A percentile compares a stretch with the other conserved stretches of the same genome.
phyloP scores from a whole-genome alignment of 371 early-diverging fungal genomes.

The Lichtheimia ramosa region DNA sequence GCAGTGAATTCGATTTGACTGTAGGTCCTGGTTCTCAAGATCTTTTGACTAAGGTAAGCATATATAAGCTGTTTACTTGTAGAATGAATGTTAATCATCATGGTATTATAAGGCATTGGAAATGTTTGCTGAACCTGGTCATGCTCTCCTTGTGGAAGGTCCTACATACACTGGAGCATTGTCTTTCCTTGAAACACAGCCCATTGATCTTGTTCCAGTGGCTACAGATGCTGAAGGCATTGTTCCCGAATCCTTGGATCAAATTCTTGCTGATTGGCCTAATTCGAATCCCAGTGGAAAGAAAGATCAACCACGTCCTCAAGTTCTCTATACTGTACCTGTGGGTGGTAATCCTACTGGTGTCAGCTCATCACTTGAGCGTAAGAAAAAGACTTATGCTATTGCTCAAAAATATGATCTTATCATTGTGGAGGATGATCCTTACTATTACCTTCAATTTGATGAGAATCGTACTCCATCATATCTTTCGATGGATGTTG shows the following conservation, averaged over 20 bases:
- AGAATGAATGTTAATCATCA: neutral
- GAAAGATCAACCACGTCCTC: slow-evolving; percentile 47
- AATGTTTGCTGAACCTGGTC: slow-evolving; percentile 66
- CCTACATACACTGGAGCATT: slow-evolving; percentile 79
- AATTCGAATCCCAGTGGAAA: slow-evolving; percentile 24
- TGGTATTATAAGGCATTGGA: slow-evolving; percentile 61
- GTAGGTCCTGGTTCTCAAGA: slow-evolving; percentile 81
- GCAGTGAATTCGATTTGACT: slow-evolving; percentile 56
- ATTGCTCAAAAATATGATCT: slow-evolving; percentile 64
- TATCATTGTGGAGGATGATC: slow-evolving; percentile 80
- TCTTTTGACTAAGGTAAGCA: slow-evolving; percentile 62
- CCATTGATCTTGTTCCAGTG: slow-evolving; percentile 63
- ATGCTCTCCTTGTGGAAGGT: slow-evolving; percentile 68
- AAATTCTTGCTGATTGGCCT: slow-evolving; percentile 52
- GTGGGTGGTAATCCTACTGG: slow-evolving; percentile 80
- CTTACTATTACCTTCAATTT: slow-evolving; percentile 76
- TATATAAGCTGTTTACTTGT: neutral
- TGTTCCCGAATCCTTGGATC: slow-evolving; percentile 48
- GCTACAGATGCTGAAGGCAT: slow-evolving; percentile 58
- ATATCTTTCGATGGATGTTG: slow-evolving; percentile 77
- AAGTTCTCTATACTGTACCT: slow-evolving; percentile 62
- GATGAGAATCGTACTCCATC: slow-evolving; percentile 44
- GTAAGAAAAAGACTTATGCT: slow-evolving; percentile 64
- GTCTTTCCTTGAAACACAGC: slow-evolving; percentile 69
- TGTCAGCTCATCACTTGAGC: slow-evolving; percentile 57